Percentiles rank a stretch among this genome's conserved stretches.
These are phyloP conservation scores for Nevesoporus exiguus DNA, from an alignment of 768 basidiomycete genomes.

Conservation along the genomic window DNA sequence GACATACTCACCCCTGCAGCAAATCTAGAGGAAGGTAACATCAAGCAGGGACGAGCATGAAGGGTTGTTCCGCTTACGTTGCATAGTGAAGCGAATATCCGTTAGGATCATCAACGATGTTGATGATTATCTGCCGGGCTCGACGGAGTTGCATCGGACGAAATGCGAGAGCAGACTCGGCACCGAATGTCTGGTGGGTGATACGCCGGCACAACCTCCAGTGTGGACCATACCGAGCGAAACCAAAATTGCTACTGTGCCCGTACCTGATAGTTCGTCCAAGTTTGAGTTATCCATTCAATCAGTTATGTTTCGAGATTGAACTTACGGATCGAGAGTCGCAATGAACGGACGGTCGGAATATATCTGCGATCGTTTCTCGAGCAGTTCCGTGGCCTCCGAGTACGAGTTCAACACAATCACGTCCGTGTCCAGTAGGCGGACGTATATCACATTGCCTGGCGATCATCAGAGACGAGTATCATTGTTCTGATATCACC, in stretches of 20 bases:
- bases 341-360: neutral
- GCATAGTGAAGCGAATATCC: neutral
- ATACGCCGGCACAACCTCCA: neutral
- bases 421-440: slow-evolving; percentile 1
- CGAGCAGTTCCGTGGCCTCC: neutral
- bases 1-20: slow-evolving; percentile 29
- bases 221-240: neutral
- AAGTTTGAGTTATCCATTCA: too few relatives aligned
- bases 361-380: neutral
- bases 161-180: neutral
- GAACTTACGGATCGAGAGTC: neutral
- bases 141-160: neutral
- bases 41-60: neutral
- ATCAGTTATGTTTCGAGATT: neutral
- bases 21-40: slow-evolving; percentile 14
- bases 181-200: neutral
- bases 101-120: neutral
- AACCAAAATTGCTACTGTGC: neutral
- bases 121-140: neutral
- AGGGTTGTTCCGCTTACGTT: neutral
- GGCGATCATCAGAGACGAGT: neutral
- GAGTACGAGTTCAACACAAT: neutral
- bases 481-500: neutral
- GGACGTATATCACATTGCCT: slow-evolving; percentile 8
- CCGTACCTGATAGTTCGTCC: neutral